Conservation (phyloP, 1,284 basidiomycete species). For the Cryptococcus sp. region DNA sequence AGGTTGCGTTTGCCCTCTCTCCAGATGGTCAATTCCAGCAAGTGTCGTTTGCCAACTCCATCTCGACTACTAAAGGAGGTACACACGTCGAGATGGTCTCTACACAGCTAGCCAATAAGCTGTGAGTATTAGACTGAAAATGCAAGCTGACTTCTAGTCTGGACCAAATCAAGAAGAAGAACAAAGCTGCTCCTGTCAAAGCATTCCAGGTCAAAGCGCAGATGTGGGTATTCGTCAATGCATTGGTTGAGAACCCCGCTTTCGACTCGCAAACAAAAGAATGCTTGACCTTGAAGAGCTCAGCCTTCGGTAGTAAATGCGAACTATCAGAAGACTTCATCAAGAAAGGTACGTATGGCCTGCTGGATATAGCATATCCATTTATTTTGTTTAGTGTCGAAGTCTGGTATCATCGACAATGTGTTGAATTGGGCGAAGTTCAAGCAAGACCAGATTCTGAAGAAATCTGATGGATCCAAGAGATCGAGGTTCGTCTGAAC, state of each 20-base stretch:
- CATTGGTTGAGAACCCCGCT: constrained; percentile 93
- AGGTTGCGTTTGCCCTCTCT: constrained; percentile 91
- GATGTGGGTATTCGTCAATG: constrained; percentile 98
- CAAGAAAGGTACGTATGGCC: constrained; percentile 72
- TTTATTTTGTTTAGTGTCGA: constrained; percentile 59
- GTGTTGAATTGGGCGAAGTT: constrained; percentile 94
- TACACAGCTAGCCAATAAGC: constrained; percentile 81
- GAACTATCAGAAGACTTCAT: constrained; percentile 89
- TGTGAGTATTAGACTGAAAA: constrained; percentile 41
- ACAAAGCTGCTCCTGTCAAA: constrained; percentile 90
- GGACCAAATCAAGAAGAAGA: constrained; percentile 86
- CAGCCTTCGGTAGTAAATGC: constrained; percentile 85
- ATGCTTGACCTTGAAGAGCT: constrained; percentile 78
- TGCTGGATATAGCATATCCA: not conserved
- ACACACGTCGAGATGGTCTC: constrained; percentile 86
- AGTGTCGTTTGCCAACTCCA: constrained; percentile 97
- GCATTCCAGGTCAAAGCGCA: constrained; percentile 92
- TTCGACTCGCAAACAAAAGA: constrained; percentile 99
- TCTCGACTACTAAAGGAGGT: constrained; percentile 94
- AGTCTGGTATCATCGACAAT: constrained; percentile 87
- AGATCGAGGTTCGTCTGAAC: constrained; percentile 63
- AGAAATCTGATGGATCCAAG: constrained; percentile 95
- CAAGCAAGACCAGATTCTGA: constrained; percentile 92
- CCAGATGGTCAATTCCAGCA: constrained; percentile 74
- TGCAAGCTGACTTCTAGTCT: constrained; percentile 47